Evolutionary conservation across 805 yeast genomes (phyloP), one percentile per base, ranked within the genome.

Genomic region (Metschnikowia proteae): DNA sequence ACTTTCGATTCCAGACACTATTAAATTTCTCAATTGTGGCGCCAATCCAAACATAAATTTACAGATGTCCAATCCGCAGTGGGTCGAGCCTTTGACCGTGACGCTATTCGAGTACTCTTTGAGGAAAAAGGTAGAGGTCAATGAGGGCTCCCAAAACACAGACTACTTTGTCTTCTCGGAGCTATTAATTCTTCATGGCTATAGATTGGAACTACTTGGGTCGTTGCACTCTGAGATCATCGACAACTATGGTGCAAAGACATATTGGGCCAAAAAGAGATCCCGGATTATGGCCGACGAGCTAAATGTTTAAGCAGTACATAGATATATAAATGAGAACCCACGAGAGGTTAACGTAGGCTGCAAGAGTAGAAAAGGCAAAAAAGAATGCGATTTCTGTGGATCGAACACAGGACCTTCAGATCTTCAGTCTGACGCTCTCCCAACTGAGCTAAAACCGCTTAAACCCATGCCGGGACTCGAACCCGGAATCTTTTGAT

Each of bases 141-240:
- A 55, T 23, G 55, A 50, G 7, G 37, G 41, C 4, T 47, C 48
- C 27, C 13, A 26, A 6, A 35, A 40, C 13, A 58, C 32, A 38
- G 60, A 64, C 29, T 47, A 71, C 64, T 51, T 68, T 74, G 51
- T 82, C 60, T 62, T 83, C 63, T 60, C 87, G 0, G 89, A 85
- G 57, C 67, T 83, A 10, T 60, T 86, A 9, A 51, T 81, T 0
- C 65, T 81, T 41, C 84, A 83, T 61, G 87, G 86, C 6, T 70
- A 79, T 30, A 67, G 71, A 8, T 67, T 77, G 6, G 81, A 80
- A 6, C 60, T 60, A 1, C 27, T 51, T 4, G 44, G 33, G 27
- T 57, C 53, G 10, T 60, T 71, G 6, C 51, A 61, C 9, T 56
- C 63, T 11, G 68, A 65, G 5, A 53, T 76, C 8, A 71, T 71